Evolutionary conservation across 345 rosid genomes (phyloP), one percentile per base, ranked within the genome.

Genomic region (Sisymbrium altissimum): DNA sequence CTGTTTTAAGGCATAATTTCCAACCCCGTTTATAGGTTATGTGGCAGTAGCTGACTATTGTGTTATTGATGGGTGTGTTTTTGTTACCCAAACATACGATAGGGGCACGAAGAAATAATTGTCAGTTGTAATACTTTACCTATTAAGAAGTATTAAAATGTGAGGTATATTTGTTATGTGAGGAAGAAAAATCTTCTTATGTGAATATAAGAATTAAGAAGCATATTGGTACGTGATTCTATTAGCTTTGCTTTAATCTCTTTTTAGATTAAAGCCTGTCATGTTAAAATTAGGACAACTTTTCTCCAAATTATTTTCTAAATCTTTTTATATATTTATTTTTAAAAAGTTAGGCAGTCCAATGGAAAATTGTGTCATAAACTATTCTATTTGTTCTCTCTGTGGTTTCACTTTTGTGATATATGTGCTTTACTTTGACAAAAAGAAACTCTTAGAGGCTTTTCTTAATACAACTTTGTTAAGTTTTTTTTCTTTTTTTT

Each of bases 301-400:
- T 70, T 69, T 68, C 23, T 55, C 53, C 54, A 55, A 33, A 29
- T 56, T 33, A n/a, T 43, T 44, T 19, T 43, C 30, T 56, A 3
- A 56, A 18, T 56, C 54, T 43, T 13, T 25, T 19, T 12, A 40
- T 29, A 29, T 55, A 30, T 55, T 68, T 54, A 27, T 27, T 27
- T 27, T 4, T 27, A 1, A 3, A 3, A 27, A 27, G 3, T 3
- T 27, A 27, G 29, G 29, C 29, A 2, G 29, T 55, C 41, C 35
- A 58, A 44, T 57, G 30, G 33, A 69, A 35, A 68, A 41, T 55
- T 56, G 4, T 55, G 41, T 36, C 32, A 4, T 32, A 43, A 70
- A 70, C 12, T 58, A 33, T 58, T 45, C 38, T 35, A 10, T 35
- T 35, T 59, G 49, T 70, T 59, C 74, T 59, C 58, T 70, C 7